Percentiles rank a stretch among this genome's conserved stretches.
Conservation (phyloP, 768 basidiomycete species). For the Lyophyllum semitale region DNA sequence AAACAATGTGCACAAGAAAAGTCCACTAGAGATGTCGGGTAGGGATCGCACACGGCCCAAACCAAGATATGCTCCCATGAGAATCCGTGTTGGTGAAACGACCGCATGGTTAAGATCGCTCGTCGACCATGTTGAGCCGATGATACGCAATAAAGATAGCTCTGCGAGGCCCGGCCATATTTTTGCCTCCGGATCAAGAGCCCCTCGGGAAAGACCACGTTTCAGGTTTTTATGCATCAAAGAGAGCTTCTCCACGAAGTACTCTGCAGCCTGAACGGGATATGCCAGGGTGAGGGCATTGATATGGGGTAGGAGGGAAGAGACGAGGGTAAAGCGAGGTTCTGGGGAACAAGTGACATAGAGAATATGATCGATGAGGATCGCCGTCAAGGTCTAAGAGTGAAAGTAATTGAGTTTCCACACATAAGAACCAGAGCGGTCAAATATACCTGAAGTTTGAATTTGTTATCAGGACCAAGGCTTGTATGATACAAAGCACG, state of each 20-base stretch:
- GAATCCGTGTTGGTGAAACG: conserved; percentile 79
- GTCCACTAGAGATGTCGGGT: conserved; percentile 76
- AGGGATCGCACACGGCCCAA: conserved; percentile 78
- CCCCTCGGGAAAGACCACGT: conserved; percentile 74
- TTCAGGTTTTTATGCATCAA: conserved; percentile 95
- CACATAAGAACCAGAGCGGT: background rate
- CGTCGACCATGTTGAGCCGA: conserved; percentile 88
- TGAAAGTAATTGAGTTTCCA: background rate
- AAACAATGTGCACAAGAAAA: conserved; percentile 87
- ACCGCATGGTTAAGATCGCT: conserved; percentile 94
- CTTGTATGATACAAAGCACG: conserved; percentile 91
- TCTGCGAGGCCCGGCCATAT: conserved; percentile 92
- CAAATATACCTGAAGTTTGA: conserved; percentile 78
- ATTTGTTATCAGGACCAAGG: conserved; percentile 88
- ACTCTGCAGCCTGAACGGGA: conserved; percentile 75
- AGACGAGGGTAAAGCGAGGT: conserved; percentile 62
- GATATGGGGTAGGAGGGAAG: conserved; percentile 75
- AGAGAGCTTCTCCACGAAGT: conserved; percentile 78
- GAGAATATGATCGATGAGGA: conserved; percentile 89
- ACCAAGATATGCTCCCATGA: conserved; percentile 91
- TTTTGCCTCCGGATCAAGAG: conserved; percentile 59
- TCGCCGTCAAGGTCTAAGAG: conserved; percentile 63
- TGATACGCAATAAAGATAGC: conserved; percentile 74
- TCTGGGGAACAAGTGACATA: conserved; percentile 66
- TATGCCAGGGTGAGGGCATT: conserved; percentile 77